Evolutionary conservation across 1,284 basidiomycete genomes (phyloP).

Genomic region (Puccinia brachypodii): DNA sequence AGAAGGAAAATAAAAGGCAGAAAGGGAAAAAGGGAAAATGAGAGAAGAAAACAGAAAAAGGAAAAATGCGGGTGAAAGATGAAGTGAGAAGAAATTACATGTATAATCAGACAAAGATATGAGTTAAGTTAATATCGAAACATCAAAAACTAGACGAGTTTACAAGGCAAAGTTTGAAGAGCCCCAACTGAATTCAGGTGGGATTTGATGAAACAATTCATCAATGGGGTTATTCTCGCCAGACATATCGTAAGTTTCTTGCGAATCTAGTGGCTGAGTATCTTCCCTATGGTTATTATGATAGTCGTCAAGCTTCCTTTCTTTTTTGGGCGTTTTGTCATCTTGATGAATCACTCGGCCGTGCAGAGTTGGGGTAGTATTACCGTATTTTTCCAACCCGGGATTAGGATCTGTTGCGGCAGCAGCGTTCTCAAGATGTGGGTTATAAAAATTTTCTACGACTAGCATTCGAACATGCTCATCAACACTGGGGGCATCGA

Average conservation of each 20-base stretch:
- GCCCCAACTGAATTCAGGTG: neutral
- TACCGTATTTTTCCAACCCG: neutral
- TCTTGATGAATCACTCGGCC: neutral
- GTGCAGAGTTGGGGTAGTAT: neutral
- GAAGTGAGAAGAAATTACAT: no score
- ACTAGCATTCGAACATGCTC: neutral
- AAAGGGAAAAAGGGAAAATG: neutral
- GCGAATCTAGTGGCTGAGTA: neutral
- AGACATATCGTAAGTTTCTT: neutral
- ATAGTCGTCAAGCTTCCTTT: neutral
- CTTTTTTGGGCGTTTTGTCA: neutral
- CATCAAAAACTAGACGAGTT: neutral
- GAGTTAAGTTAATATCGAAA: neutral
- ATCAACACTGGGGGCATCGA: neutral
- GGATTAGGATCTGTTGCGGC: neutral
- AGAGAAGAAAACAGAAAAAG: neutral
- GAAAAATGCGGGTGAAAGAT: neutral
- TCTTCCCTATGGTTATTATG: neutral
- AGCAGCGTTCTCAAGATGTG: neutral
- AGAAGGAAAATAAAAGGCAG: neutral
- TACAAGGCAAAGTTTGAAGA: neutral
- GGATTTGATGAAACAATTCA: neutral
- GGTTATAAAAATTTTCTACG: neutral
- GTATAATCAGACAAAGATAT: neutral
- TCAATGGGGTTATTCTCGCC: neutral